A percentile compares a stretch with the other conserved stretches of the same genome.
Conservation (phyloP, 164 flowering plant genomes). For the Tinospora cordifolia region DNA sequence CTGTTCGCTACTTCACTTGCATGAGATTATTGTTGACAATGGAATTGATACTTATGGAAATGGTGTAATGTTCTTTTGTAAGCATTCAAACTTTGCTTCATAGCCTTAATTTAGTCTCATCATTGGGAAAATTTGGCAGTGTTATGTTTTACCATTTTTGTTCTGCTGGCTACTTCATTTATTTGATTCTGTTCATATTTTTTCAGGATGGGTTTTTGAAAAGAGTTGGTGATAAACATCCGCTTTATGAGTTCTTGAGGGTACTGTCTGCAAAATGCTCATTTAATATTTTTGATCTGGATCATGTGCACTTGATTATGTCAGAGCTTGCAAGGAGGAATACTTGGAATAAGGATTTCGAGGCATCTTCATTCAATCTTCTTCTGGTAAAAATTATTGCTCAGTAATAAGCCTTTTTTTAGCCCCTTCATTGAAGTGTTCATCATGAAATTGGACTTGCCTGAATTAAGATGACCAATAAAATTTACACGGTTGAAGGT, state of each 20-base stretch:
- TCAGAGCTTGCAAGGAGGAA: conserved; percentile 32
- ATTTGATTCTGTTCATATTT: not conserved
- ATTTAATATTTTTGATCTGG: conserved; percentile 54
- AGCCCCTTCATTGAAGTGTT: not conserved
- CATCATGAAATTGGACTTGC: not conserved
- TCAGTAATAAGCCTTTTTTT: not conserved
- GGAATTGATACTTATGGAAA: too few relatives aligned
- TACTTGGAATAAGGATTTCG: conserved; percentile 23
- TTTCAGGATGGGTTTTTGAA: conserved; percentile 57
- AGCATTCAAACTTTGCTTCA: too few relatives aligned
- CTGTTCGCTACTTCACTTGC: too few relatives aligned
- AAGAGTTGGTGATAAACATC: conserved; percentile 46
- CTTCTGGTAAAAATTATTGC: conserved; percentile 49
- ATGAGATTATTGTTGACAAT: too few relatives aligned
- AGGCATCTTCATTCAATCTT: conserved; percentile 40
- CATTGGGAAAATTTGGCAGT: too few relatives aligned
- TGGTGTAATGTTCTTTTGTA: not conserved
- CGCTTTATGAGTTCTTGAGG: conserved; percentile 51
- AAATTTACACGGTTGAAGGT: not conserved
- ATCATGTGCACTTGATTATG: conserved; percentile 52
- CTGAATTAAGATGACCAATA: not conserved
- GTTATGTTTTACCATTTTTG: too few relatives aligned
- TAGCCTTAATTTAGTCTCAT: too few relatives aligned
- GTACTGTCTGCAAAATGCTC: conserved; percentile 58
- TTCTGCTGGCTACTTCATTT: too few relatives aligned